Percentiles rank a stretch among this genome's conserved stretches.
Conservation (phyloP, 169 alveolate genomes). For the Neospora caninum region DNA sequence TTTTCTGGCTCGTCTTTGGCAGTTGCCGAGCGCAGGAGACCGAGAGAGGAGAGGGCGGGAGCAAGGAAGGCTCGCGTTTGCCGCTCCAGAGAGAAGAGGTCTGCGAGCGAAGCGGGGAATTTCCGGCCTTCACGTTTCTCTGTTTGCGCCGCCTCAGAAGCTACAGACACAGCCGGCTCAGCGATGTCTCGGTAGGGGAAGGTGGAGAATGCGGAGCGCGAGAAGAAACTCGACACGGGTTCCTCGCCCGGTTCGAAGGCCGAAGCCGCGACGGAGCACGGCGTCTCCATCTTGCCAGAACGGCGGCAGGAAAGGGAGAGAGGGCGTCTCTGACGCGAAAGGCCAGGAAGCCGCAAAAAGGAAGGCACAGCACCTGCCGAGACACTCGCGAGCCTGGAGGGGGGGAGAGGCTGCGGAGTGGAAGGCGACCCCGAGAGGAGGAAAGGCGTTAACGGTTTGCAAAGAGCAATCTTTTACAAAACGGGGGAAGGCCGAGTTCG, state of each 20-base stretch:
- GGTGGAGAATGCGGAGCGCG: not conserved
- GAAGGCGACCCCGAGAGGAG: too few relatives aligned
- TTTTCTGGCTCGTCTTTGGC: too few relatives aligned
- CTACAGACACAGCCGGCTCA: not conserved
- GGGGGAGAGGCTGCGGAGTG: too few relatives aligned
- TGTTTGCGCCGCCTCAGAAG: not conserved
- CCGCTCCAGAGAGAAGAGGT: not conserved
- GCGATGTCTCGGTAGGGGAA: not conserved
- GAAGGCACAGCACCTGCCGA: too few relatives aligned
- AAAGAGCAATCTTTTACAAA: too few relatives aligned
- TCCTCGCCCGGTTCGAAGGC: slow-evolving; percentile 18
- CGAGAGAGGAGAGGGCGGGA: not conserved
- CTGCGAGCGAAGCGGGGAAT: not conserved
- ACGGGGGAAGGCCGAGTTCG: too few relatives aligned
- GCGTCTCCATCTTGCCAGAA: not conserved
- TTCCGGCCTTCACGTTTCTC: not conserved
- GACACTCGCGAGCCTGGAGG: too few relatives aligned
- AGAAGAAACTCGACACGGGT: not conserved
- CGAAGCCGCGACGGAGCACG: not conserved
- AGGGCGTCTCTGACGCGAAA: too few relatives aligned
- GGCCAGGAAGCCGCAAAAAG: too few relatives aligned
- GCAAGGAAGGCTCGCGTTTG: not conserved
- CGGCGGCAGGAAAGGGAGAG: not conserved
- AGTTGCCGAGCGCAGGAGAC: too few relatives aligned
- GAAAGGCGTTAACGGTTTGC: too few relatives aligned